phyloP scores from a whole-genome alignment of 257 asterid species.

The Scutellaria barbata region DNA sequence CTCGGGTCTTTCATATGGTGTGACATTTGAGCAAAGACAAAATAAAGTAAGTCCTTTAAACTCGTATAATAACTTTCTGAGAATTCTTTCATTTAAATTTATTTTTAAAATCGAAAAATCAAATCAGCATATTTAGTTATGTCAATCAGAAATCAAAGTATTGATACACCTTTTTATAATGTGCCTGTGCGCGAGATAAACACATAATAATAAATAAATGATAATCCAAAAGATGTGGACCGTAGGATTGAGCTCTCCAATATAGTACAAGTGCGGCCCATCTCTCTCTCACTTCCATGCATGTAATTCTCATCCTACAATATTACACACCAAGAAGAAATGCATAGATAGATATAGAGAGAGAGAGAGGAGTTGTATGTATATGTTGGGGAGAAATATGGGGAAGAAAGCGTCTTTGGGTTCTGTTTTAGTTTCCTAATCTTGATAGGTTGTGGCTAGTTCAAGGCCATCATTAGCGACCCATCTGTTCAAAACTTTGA shows the following conservation, averaged over 20 bases:
- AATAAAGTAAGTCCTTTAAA: too few relatives aligned
- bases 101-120: too few relatives aligned
- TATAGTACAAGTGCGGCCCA: constrained; percentile 58
- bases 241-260: constrained; percentile 51
- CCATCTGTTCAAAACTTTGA: constrained; percentile 49
- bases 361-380: constrained; percentile 30
- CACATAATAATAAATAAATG: not conserved
- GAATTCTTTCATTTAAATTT: too few relatives aligned
- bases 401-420: constrained; percentile 68
- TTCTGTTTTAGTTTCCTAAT: constrained; percentile 50
- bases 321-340: constrained; percentile 41
- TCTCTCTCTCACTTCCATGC: constrained; percentile 57
- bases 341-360: constrained; percentile 28
- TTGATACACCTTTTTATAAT: constrained; percentile 17
- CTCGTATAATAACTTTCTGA: too few relatives aligned
- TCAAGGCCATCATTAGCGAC: constrained; percentile 62
- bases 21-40: constrained; percentile 7
- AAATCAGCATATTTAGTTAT: constrained; percentile 13
- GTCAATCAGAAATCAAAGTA: constrained; percentile 27
- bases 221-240: constrained; percentile 41
- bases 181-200: constrained; percentile 8
- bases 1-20: constrained; percentile 45
- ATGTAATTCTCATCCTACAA: constrained; percentile 72
- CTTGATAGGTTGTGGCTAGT: constrained; percentile 52
- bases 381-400: constrained; percentile 50